phyloP scores from a whole-genome alignment of 352 stramenopile species.

The Pythium rhizo-oryzae region DNA sequence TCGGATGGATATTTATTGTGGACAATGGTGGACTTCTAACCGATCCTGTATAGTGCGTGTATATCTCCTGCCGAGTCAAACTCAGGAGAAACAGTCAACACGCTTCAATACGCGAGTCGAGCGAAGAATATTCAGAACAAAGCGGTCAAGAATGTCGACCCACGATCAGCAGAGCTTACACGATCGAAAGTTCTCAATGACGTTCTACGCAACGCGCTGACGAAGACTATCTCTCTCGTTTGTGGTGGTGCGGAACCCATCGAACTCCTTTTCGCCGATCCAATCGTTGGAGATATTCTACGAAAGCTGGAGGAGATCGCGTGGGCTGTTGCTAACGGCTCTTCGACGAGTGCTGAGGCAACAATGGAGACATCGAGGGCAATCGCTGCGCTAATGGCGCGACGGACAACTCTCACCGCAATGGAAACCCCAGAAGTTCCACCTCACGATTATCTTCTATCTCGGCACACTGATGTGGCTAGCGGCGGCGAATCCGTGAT shows the following conservation, averaged over 20 bases:
- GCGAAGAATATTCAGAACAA: conserved; percentile 92
- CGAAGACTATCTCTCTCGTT: conserved; percentile 55
- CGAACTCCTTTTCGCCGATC: conserved; percentile 48
- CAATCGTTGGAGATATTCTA: conserved; percentile 56
- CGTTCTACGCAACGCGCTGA: conserved; percentile 65
- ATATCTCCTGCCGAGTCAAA: conserved; percentile 79
- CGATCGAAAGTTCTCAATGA: conserved; percentile 71
- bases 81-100: conserved; percentile 77
- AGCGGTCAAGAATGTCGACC: conserved; percentile 88
- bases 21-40: not conserved
- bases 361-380: conserved; percentile 18
- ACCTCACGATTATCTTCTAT: conserved; percentile 1
- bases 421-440: not conserved
- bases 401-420: conserved; percentile 25
- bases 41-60: conserved; percentile 54
- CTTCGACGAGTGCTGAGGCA: conserved; percentile 14
- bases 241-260: conserved; percentile 36
- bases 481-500: conserved; percentile 1
- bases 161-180: conserved; percentile 68
- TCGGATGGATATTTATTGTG: not conserved
- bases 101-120: conserved; percentile 87
- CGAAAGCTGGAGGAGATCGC: conserved; percentile 57
- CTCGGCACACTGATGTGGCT: conserved; percentile 18
- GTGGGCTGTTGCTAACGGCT: conserved; percentile 25
- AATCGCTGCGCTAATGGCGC: conserved; percentile 14